Conservation (phyloP, 768 basidiomycete species). For the Flagelloscypha sp. region DNA sequence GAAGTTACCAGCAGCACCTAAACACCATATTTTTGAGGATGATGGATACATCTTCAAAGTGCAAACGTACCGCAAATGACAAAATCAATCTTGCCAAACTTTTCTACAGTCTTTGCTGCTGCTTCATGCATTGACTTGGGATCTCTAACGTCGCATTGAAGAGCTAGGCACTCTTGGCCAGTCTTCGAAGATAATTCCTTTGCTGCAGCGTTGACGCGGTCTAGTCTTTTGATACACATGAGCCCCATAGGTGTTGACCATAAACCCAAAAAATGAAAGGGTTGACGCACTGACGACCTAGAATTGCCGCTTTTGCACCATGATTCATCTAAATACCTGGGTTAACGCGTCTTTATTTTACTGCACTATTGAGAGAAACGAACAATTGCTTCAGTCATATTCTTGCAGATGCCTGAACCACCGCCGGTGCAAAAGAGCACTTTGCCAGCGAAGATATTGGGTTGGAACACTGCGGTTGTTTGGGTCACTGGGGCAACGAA, state of each 20-base stretch:
- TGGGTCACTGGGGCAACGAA: slow-evolving; percentile 38
- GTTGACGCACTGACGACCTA: slow-evolving; percentile 72
- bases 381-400: slow-evolving; percentile 80
- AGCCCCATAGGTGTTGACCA: too few species aligned
- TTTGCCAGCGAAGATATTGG: slow-evolving; percentile 82
- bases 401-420: slow-evolving; percentile 86
- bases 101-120: slow-evolving; percentile 62
- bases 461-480: slow-evolving; percentile 62
- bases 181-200: slow-evolving; percentile 63
- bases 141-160: slow-evolving; percentile 77
- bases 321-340: slow-evolving; percentile 90
- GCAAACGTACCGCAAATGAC: slow-evolving; percentile 75
- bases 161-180: slow-evolving; percentile 60
- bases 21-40: not conserved
- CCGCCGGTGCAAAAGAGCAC: slow-evolving; percentile 90
- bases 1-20: slow-evolving; percentile 96
- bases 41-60: not conserved
- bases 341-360: too few species aligned
- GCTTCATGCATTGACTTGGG: slow-evolving; percentile 67
- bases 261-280: slow-evolving; percentile 3
- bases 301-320: slow-evolving; percentile 73
- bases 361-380: slow-evolving; percentile 18
- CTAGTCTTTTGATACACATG: slow-evolving; percentile 55
- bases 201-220: slow-evolving; percentile 63
- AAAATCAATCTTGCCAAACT: slow-evolving; percentile 85